Evolutionary conservation across 2,329 filamentous ascomycete genomes (phyloP).

Genomic region (Nothopassalora personata): DNA sequence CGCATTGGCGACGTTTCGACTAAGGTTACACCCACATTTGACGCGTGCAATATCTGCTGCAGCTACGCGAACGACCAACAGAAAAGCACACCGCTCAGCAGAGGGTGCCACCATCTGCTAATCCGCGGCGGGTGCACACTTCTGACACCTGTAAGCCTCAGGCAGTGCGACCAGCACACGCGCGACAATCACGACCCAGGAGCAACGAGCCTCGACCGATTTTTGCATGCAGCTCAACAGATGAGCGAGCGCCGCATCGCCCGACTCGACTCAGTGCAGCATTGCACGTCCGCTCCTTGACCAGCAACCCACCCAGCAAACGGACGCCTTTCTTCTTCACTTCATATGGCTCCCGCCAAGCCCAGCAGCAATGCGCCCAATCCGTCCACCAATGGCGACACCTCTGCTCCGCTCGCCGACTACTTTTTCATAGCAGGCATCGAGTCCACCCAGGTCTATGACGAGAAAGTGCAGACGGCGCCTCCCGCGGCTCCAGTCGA

Average conservation of each 20-base stretch:
- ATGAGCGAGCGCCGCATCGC: background rate
- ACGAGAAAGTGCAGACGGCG: slow-evolving; percentile 33
- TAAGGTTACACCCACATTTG: background rate
- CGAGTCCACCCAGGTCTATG: slow-evolving; percentile 48
- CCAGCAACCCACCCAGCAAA: background rate
- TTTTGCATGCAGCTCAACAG: slow-evolving; percentile 4
- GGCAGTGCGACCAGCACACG: slow-evolving; percentile 7
- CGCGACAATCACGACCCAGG: background rate
- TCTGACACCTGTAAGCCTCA: slow-evolving; percentile 12
- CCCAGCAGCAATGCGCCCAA: slow-evolving; percentile 14
- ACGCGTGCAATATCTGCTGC: background rate
- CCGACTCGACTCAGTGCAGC: background rate
- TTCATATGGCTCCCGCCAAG: slow-evolving; percentile 22
- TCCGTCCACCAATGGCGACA: slow-evolving; percentile 33
- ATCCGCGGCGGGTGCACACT: background rate
- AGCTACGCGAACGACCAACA: background rate
- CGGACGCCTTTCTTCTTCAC: background rate
- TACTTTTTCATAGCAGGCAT: slow-evolving; percentile 61
- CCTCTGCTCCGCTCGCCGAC: slow-evolving; percentile 55
- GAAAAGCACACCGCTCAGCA: background rate
- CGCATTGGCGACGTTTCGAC: background rate
- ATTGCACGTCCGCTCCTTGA: slow-evolving; percentile 19
- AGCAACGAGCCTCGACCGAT: background rate
- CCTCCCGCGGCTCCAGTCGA: slow-evolving; percentile 37
- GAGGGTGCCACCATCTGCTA: background rate